Evolutionary conservation across 2,329 filamentous ascomycete species (phyloP).

Genomic region (Penicillium sp.): DNA sequence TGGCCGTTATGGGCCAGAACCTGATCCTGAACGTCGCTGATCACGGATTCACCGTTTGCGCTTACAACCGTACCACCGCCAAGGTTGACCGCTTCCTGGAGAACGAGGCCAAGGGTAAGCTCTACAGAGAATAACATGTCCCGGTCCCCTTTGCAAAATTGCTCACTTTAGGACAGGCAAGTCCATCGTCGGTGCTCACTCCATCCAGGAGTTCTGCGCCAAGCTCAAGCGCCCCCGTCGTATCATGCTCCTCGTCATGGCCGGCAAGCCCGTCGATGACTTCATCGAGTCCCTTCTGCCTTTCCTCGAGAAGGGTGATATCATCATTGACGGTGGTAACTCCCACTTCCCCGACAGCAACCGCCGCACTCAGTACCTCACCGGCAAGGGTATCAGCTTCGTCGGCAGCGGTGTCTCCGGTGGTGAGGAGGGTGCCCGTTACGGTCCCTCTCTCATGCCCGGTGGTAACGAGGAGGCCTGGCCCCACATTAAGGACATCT

Average conservation of each 20-base stretch:
- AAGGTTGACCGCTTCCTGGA: conserved; percentile 95
- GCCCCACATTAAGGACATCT: conserved; percentile 98
- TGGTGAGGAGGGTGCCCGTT: conserved; percentile 98
- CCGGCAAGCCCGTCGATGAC: conserved; percentile 94
- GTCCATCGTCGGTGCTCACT: conserved; percentile 89
- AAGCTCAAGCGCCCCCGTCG: conserved; percentile 97
- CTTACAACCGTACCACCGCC: conserved; percentile 96
- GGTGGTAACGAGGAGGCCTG: conserved; percentile 98
- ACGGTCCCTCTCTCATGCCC: conserved; percentile 96
- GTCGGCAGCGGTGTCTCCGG: conserved; percentile 97
- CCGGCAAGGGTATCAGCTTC: conserved; percentile 84
- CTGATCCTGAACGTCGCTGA: conserved; percentile 87
- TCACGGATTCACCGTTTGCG: conserved; percentile 92
- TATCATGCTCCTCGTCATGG: conserved; percentile 99
- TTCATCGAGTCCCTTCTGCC: conserved; percentile 95
- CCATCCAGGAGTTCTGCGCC: conserved; percentile 86
- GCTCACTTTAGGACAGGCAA: conserved; percentile 61
- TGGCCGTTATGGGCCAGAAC: conserved; percentile 89
- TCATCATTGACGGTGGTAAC: conserved; percentile 99
- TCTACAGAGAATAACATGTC: not conserved
- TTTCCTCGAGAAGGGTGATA: conserved; percentile 79
- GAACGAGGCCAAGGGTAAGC: conserved; percentile 78
- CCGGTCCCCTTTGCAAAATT: not conserved
- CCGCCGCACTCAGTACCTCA: conserved; percentile 88
- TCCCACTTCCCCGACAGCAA: conserved; percentile 99